phyloP scores from a whole-genome alignment of 2,329 filamentous ascomycete species.

The Helotiales sp. region DNA sequence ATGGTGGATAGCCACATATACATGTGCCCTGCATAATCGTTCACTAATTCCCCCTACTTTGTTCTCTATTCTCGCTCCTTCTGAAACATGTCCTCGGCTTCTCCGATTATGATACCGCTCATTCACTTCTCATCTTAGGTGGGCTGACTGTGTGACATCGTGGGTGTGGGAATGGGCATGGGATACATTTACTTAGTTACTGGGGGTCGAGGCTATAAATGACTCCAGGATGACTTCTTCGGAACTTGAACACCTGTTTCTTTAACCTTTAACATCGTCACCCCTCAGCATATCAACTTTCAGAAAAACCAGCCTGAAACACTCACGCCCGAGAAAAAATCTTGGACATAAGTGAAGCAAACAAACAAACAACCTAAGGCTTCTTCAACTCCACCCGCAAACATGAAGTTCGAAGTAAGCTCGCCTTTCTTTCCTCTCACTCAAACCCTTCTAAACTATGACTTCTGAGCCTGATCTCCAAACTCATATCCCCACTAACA shows the following conservation, averaged over 20 bases:
- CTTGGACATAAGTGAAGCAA: background rate
- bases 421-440: background rate
- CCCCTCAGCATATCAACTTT: background rate
- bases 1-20: background rate
- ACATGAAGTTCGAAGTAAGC: slow-evolving; percentile 7
- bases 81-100: slow-evolving; percentile 1
- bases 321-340: too few species aligned
- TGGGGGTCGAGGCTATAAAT: background rate
- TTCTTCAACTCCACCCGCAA: background rate
- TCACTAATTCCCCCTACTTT: slow-evolving; percentile 2
- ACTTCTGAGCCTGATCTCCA: too few species aligned
- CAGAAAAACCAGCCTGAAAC: too few species aligned
- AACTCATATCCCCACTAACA: background rate
- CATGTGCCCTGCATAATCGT: background rate
- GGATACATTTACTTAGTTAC: background rate
- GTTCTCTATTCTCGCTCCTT: background rate
- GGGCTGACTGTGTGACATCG: background rate
- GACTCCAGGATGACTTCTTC: background rate
- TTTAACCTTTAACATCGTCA: background rate
- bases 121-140: background rate
- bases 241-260: too few species aligned
- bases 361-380: background rate
- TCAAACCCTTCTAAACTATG: too few species aligned
- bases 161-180: background rate
- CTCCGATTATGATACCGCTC: background rate